Evolutionary conservation across 2,329 filamentous ascomycete species (phyloP), one percentile per base, ranked within the genome.

Genomic region (Diaporthe vexans): DNA sequence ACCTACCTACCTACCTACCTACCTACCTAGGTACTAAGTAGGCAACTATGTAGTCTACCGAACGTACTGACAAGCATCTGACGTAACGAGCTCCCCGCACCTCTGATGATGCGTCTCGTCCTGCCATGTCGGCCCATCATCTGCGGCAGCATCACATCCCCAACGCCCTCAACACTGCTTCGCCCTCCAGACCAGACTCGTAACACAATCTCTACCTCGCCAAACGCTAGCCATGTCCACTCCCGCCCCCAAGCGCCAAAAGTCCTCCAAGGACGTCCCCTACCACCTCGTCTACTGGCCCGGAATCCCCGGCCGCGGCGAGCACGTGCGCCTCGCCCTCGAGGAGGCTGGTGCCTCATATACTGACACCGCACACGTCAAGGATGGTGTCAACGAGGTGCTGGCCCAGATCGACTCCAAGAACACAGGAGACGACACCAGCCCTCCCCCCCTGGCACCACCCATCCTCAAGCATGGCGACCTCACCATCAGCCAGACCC

Each of bases 201-300:
- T 3, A 51, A 1, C 21, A 40, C 57, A 35, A 6, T 33, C 21
- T 2, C 29, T 29, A 13, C 57, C 35, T 26, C n/a, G 3, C 46
- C 40, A 17, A 43, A 37, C 9, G 19, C 5, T 13, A 43, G 48
- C 46, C 56, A 76, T 76, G 74, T 72, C 74, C n/a, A 35, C 59
- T 15, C 75, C 71, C 26, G 48, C 74, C 26, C 37, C 79, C 43
- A 85, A 85, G 77, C 83, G 82, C 61, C 84, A 84, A 46, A 84
- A 82, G 78, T 83, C 83, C 17, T 77, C 82, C 78, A 86, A 88
- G 75, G 85, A 86, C 63, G 81, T 83, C 71, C 84, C 86, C 0
- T 94, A 93, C 80, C 86, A 92, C 77, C 88, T 94, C 73, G 86
- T 94, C 80, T 95, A 95, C 87, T 94, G 92, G 89, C 92, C 92